phyloP scores from a whole-genome alignment of 2,329 filamentous ascomycete genomes.

The Drechslera avenae region DNA sequence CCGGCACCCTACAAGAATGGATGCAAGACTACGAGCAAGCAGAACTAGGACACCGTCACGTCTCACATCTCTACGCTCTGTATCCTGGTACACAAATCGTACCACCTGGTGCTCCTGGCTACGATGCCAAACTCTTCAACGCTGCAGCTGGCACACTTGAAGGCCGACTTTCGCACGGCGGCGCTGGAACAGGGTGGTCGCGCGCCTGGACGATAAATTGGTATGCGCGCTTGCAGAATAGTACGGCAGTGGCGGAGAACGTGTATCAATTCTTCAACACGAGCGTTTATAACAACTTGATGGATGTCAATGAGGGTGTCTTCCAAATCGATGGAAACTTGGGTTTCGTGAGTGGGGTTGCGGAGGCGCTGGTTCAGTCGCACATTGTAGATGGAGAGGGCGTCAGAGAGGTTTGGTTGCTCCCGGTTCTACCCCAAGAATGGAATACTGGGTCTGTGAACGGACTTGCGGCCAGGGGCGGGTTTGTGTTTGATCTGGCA shows the following conservation, averaged over 20 bases:
- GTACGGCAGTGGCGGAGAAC: constrained; percentile 43
- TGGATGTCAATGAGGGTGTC: constrained; percentile 13
- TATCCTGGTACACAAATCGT: constrained; percentile 54
- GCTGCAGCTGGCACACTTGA: constrained; percentile 41
- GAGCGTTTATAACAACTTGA: constrained; percentile 13
- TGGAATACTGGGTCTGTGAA: constrained; percentile 20
- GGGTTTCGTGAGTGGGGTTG: constrained; percentile 54
- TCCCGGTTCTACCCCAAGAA: constrained; percentile 13
- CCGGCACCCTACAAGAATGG: constrained; percentile 40
- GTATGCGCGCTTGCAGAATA: constrained; percentile 52
- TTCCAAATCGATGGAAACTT: constrained; percentile 54
- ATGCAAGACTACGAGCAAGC: constrained; percentile 44
- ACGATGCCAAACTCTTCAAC: constrained; percentile 28
- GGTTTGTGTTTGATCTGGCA: constrained; percentile 25
- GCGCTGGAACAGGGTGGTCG: constrained; percentile 59
- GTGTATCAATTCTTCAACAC: constrained; percentile 28
- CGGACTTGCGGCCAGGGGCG: constrained; percentile 20
- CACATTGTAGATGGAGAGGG: constrained; percentile 12
- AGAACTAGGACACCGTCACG: constrained; percentile 58
- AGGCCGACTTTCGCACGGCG: constrained; percentile 32
- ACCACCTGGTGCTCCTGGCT: constrained; percentile 35
- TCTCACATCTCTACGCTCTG: constrained; percentile 58
- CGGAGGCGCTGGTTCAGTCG: constrained; percentile 54
- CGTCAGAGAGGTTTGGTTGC: constrained; percentile 13
- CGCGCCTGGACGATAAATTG: constrained; percentile 58